Base-by-base conservation (phyloP, 192 early-diverging fungal genomes). In the Backusella macrospora region DNA sequence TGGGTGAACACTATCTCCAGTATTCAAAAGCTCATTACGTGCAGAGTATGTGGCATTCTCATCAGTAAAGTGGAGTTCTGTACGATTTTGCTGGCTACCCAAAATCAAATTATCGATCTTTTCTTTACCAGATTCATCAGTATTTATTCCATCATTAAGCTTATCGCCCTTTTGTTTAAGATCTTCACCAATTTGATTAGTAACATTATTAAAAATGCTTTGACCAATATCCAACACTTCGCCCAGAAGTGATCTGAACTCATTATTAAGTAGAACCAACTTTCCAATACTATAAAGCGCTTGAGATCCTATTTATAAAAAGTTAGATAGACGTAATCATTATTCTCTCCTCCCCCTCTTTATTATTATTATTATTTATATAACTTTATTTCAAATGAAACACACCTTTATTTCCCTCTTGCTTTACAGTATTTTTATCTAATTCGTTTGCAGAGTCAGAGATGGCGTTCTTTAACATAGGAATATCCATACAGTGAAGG, bases 181-280 rank as follows among this genome's bases (percentile, higher is more conserved):
- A 29, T 73, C 65, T 6, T 83, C 78, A 15, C 71, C 72, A 48
- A 75, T 62, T 46, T 68, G 23, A 8, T 23, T 14, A 45, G 67
- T 45, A 5, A 68, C 14, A 16, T 26, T 68, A 6, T 6, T 34
- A 16, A 68, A 68, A 38, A 80, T 67, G 29, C 80, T 79, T 62
- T 67, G 77, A 38, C 76, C 73, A n/a, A 83, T 52, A 23, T 71
- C 49, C 21, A 83, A 65, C 23, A 83, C 59, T 18, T 83, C 82
- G 18, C 77, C 59, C 1, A 83, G 37, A 52, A 83, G 70, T 42
- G 47, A 2, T 23, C 82, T 42, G 42, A 83, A 83, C 10, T 83
- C 82, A 3, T 79, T 39, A 59, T 83, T 80, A 10, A 79, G 73
- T 3, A 79, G 77, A 23, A 83, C 62, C 21, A 83, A 44, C 34